phyloP scores from a whole-genome alignment of 371 early-diverging fungal genomes.

The Mortierella sp. region DNA sequence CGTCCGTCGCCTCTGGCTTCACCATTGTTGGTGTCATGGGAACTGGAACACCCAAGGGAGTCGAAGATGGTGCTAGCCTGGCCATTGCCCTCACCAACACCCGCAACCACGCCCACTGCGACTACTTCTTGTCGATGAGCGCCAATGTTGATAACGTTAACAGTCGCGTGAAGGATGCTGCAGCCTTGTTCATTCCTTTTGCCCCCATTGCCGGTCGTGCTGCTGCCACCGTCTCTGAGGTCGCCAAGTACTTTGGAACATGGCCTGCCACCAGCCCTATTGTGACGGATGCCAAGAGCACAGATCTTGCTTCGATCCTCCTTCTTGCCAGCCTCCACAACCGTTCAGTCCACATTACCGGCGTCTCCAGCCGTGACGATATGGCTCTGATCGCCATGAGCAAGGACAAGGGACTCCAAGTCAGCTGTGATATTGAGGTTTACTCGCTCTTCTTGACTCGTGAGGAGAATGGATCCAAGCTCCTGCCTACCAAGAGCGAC shows the following conservation, averaged over 20 bases:
- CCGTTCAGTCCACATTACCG: slow-evolving; percentile 88
- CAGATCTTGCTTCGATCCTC: slow-evolving; percentile 89
- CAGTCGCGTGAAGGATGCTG: slow-evolving; percentile 54
- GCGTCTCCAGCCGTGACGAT: slow-evolving; percentile 82
- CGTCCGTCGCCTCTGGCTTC: slow-evolving; percentile 88
- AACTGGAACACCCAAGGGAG: slow-evolving; percentile 57
- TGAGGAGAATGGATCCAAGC: slow-evolving; percentile 57
- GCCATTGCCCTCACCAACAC: slow-evolving; percentile 63
- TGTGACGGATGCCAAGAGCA: slow-evolving; percentile 85
- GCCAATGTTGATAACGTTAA: slow-evolving; percentile 63
- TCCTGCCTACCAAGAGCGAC: slow-evolving; percentile 64
- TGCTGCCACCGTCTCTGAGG: slow-evolving; percentile 60
- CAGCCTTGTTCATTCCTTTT: slow-evolving; percentile 70
- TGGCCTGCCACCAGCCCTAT: slow-evolving; percentile 83
- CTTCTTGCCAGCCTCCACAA: slow-evolving; percentile 85
- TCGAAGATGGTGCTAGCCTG: slow-evolving; percentile 66
- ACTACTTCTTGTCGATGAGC: slow-evolving; percentile 78
- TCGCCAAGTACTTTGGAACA: slow-evolving; percentile 71
- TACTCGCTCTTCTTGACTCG: slow-evolving; percentile 80
- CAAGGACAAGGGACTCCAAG: slow-evolving; percentile 89
- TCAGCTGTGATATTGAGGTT: slow-evolving; percentile 93
- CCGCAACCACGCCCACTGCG: slow-evolving; percentile 71
- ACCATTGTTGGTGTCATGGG: slow-evolving; percentile 76
- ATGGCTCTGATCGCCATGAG: slow-evolving; percentile 84
- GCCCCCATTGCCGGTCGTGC: slow-evolving; percentile 60